Conservation (phyloP, 495 filamentous ascomycete species). For the Neurospora intermedia region DNA sequence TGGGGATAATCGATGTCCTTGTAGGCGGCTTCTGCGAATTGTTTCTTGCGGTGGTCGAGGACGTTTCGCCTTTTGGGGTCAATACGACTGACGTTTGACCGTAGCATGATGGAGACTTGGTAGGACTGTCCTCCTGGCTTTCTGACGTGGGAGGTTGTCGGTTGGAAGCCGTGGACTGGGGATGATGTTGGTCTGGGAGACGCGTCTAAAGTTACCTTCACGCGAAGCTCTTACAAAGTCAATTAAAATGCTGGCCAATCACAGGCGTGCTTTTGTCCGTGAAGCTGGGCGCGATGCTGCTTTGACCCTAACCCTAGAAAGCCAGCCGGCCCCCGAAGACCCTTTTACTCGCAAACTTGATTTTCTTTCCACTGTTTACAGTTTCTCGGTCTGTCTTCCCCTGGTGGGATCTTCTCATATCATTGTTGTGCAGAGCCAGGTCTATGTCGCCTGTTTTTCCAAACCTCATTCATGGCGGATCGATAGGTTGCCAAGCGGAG, state of each 20-base stretch:
- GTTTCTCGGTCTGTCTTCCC: too few species aligned
- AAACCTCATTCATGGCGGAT: not conserved
- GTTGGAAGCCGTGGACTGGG: not conserved
- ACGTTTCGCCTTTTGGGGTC: slow-evolving; percentile 68
- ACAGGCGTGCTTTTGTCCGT: not conserved
- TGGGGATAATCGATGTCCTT: slow-evolving; percentile 68
- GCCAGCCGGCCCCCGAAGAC: too few species aligned
- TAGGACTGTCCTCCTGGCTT: not conserved
- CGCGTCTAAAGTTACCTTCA: not conserved
- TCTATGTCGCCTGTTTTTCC: not conserved
- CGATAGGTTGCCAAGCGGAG: not conserved
- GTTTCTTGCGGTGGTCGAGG: slow-evolving; percentile 70
- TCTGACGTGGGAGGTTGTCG: not conserved
- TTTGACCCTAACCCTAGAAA: not conserved
- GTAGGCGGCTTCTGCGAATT: slow-evolving; percentile 66
- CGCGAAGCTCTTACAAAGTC: not conserved
- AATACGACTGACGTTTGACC: slow-evolving; percentile 60
- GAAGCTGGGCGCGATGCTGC: not conserved
- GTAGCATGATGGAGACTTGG: slow-evolving; percentile 49
- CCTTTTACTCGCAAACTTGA: too few species aligned
- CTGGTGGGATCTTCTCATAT: too few species aligned
- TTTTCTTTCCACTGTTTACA: too few species aligned
- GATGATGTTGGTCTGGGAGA: not conserved
- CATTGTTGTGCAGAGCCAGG: too few species aligned
- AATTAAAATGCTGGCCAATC: not conserved